These are phyloP conservation scores for Plantago coronopus DNA, from an alignment of 305 asterid species.

Conservation along the genomic window DNA sequence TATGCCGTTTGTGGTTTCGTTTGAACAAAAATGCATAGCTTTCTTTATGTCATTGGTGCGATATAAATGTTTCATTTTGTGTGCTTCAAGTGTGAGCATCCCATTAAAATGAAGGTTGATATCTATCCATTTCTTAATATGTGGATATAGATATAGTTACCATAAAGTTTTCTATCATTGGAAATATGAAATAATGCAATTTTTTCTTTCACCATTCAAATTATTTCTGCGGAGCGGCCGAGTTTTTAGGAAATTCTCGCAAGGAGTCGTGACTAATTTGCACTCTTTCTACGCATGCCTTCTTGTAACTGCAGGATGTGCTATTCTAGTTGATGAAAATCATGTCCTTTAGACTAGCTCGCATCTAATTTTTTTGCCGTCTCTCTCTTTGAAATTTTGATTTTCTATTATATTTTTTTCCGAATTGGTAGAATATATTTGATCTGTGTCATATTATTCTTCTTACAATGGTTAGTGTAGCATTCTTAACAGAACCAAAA, in stretches of 20 bases:
- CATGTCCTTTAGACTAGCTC: neutral
- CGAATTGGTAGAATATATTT: too few species aligned
- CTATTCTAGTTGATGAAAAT: neutral
- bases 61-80: constrained; percentile 10
- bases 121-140: neutral
- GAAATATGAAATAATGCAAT: neutral
- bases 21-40: constrained; percentile 13
- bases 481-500: neutral
- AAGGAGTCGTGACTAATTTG: neutral
- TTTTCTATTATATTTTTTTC: too few species aligned
- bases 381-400: neutral
- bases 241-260: neutral
- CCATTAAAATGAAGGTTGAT: neutral
- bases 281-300: neutral
- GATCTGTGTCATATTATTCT: too few species aligned
- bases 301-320: neutral
- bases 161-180: neutral
- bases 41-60: constrained; percentile 11
- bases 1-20: constrained; percentile 25
- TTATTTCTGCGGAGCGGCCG: too few species aligned
- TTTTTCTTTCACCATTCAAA: too few species aligned
- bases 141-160: neutral
- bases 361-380: too few species aligned
- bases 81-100: neutral
- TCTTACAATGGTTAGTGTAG: too few species aligned